Evolutionary conservation across 2,329 filamentous ascomycete species (phyloP).

Genomic region (Hypoxylon sp.): DNA sequence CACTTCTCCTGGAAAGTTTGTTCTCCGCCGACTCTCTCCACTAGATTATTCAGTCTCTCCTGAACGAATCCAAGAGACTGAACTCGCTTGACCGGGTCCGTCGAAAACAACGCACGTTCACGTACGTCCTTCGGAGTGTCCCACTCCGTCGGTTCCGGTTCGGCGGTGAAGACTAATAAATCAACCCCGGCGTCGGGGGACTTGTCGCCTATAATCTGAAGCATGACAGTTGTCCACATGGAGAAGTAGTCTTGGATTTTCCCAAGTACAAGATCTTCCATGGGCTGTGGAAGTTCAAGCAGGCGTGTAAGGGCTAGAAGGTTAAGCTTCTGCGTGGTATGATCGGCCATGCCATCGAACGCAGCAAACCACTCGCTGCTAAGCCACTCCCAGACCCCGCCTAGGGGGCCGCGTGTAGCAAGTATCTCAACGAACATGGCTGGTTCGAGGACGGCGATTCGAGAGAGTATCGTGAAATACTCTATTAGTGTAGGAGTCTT

Average conservation of each 20-base stretch:
- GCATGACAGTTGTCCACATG: slow-evolving; percentile 80
- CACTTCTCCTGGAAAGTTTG: slow-evolving; percentile 77
- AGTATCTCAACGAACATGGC: slow-evolving; percentile 74
- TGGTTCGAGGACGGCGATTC: slow-evolving; percentile 82
- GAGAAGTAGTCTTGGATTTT: slow-evolving; percentile 80
- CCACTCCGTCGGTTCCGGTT: slow-evolving; percentile 63
- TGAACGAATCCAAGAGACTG: slow-evolving; percentile 75
- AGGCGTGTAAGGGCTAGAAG: slow-evolving; percentile 80
- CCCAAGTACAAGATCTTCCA: slow-evolving; percentile 70
- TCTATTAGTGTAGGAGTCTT: slow-evolving; percentile 84
- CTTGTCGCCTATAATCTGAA: slow-evolving; percentile 70
- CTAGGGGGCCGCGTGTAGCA: slow-evolving; percentile 61
- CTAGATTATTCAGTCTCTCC: slow-evolving; percentile 71
- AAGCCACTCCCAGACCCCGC: slow-evolving; percentile 73
- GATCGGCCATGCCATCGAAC: slow-evolving; percentile 76
- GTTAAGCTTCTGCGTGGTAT: slow-evolving; percentile 78
- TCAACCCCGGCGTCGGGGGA: slow-evolving; percentile 66
- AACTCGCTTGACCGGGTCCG: slow-evolving; percentile 78
- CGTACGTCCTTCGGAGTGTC: slow-evolving; percentile 69
- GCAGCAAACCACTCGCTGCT: slow-evolving; percentile 76
- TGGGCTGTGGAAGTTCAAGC: slow-evolving; percentile 72
- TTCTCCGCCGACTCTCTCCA: slow-evolving; percentile 74
- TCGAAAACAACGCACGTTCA: slow-evolving; percentile 67
- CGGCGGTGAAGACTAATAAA: slow-evolving; percentile 64
- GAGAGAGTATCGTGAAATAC: slow-evolving; percentile 86